phyloP scores from a whole-genome alignment of 176 grass and related monocot species.

The Areca catechu region DNA sequence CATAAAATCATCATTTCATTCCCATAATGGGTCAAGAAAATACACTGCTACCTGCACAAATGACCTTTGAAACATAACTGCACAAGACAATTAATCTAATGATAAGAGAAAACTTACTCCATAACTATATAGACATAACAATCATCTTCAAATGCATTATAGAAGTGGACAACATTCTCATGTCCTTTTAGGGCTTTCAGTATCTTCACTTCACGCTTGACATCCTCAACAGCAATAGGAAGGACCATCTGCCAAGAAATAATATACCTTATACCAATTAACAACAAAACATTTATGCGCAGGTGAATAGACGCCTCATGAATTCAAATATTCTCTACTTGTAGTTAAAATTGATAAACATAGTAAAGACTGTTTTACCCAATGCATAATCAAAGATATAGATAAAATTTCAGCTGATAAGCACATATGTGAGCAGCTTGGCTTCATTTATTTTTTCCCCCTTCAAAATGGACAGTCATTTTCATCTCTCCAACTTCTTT shows the following conservation, averaged over 20 bases:
- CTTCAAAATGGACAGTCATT: too few species aligned
- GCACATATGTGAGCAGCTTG: too few species aligned
- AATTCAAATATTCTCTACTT: neutral
- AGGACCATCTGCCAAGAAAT: slow-evolving; percentile 69
- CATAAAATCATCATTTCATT: too few species aligned
- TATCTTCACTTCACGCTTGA: slow-evolving; percentile 93
- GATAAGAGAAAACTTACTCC: slow-evolving; percentile 58
- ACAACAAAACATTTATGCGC: neutral
- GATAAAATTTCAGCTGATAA: too few species aligned
- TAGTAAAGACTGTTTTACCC: too few species aligned
- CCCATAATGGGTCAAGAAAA: too few species aligned
- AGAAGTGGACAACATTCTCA: slow-evolving; percentile 85
- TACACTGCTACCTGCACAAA: neutral
- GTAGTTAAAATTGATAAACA: too few species aligned
- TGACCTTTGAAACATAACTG: neutral
- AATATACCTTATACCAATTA: neutral
- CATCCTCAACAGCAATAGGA: slow-evolving; percentile 87
- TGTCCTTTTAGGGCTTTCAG: slow-evolving; percentile 74
- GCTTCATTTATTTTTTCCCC: too few species aligned
- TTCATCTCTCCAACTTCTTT: too few species aligned
- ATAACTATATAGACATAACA: slow-evolving; percentile 88
- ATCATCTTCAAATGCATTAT: slow-evolving; percentile 87
- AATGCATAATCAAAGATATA: too few species aligned
- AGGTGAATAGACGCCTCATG: neutral
- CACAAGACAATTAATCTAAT: neutral